A percentile compares a stretch with the other conserved stretches of the same genome.
phyloP scores from a whole-genome alignment of 2,329 filamentous ascomycete genomes.

The Zymoseptoria tritici region DNA sequence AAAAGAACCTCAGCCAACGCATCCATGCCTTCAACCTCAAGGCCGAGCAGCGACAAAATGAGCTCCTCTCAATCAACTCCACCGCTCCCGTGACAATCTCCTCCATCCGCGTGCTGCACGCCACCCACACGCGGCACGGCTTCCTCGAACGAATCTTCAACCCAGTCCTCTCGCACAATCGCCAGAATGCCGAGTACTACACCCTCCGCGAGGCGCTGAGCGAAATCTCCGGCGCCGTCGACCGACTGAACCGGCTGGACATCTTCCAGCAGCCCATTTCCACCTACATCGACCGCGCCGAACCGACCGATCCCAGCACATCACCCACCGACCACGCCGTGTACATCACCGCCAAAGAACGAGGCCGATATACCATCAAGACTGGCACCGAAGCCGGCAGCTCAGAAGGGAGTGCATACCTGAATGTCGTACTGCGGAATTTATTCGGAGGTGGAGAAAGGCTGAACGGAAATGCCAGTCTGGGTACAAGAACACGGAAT shows the following conservation, averaged over 20 bases:
- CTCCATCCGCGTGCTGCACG: conserved; percentile 75
- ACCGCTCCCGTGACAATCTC: conserved; percentile 83
- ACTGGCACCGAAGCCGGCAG: conserved; percentile 93
- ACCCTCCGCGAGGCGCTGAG: conserved; percentile 73
- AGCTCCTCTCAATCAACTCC: conserved; percentile 71
- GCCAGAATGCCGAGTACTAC: conserved; percentile 42
- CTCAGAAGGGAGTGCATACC: conserved; percentile 86
- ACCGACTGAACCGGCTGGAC: conserved; percentile 73
- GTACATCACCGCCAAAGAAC: conserved; percentile 69
- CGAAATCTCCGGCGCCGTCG: conserved; percentile 61
- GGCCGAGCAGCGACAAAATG: conserved; percentile 55
- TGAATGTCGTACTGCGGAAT: conserved; percentile 80
- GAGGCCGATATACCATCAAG: conserved; percentile 77
- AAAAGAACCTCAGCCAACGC: conserved; percentile 54
- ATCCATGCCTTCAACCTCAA: conserved; percentile 52
- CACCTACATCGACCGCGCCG: conserved; percentile 72
- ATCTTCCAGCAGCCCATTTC: conserved; percentile 80
- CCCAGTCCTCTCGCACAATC: conserved; percentile 64
- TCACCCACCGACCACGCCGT: conserved; percentile 74
- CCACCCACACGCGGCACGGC: conserved; percentile 68
- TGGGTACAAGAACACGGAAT: conserved; percentile 83
- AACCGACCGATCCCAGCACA: conserved; percentile 59
- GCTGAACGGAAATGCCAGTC: conserved; percentile 75
- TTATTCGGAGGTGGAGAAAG: conserved; percentile 91
- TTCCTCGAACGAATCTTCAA: conserved; percentile 79